Base-by-base conservation (phyloP, 2,329 filamentous ascomycete genomes). In the Moelleriella libera region DNA sequence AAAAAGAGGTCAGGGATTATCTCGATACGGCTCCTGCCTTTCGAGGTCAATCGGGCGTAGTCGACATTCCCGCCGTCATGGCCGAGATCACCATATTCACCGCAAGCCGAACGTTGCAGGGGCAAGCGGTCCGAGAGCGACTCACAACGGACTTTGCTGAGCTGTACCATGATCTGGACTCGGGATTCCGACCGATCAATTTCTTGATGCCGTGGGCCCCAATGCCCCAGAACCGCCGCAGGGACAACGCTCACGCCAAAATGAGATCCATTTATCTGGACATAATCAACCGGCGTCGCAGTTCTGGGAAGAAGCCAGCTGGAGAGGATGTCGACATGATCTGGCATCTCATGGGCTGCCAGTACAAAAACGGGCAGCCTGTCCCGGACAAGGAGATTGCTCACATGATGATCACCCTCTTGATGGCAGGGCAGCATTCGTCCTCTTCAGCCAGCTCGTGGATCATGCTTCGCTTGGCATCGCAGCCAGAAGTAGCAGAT, bases 371-470 rank as follows among this genome's bases (percentile, higher is more conserved):
- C 55, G 85, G 85, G 44, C 72, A 68, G 9, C 65, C 71, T 0
- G 66, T 89, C 1, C 80, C 85, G 0, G 85, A 90, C 60, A 74
- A 80, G 54, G 85, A 90, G 59, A 78, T 90, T 46, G 84, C 85
- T 0, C 81, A 88, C 63, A 85, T 89, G 72, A 88, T 90, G 85
- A 90, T 89, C 58, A 84, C 85, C 0, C 72, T 90, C 11, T 73
- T 90, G 45, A 89, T 92, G 85, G 85, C 82, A 8, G 85, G 85
- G 45, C 85, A 92, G 59, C 85, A 90, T 67, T 85, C 83, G 2
- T 88, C 83, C 0, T 83, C 85, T 5, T 82, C 84, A 0, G 83
- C 83, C n/a, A 80, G 80, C 54, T 74, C 82, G 8, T 90, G 85
- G 85, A 85, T 88, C 54, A 67, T 89, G 55, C 72, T 89, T 10